Base-by-base conservation (phyloP, 2,329 filamentous ascomycete species). In the Talaromyces pinophilus region DNA sequence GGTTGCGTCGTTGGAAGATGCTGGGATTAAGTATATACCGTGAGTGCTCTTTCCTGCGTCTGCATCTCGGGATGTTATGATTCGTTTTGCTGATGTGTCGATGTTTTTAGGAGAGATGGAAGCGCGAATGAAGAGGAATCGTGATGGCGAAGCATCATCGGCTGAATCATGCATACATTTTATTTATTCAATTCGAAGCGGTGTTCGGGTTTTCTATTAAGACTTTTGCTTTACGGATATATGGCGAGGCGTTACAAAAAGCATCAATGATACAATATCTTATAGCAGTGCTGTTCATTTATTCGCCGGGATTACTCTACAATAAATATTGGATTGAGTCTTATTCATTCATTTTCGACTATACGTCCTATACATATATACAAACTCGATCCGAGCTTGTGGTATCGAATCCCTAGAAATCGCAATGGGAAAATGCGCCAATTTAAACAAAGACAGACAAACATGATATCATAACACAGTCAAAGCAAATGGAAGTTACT, bases 11-110 rank as follows among this genome's bases (percentile, higher is more conserved):
- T 79, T 86, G 38, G 86, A 88, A 76, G 85, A 84, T 71, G 83
- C 85, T 7, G 87, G 87, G 17, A 80, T 88, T 60, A 85, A 84
- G 74, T 89, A 88, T 71, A 83, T 88, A 52, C 86, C 87, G 82
- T 84, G 76, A 71, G 83, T 76, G 17, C 40, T 50, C 63, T 38
- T 10, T 22, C 15, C 5, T 4, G 46, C 22, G 40, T 33, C 50
- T 63, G 19, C 19, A 30, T 52, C 22, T 15, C 8, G 25, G 2
- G 17, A 22, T 30, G 13, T 59, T 25, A n/a, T 22, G 22, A 44
- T 44, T 19, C 4, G 3, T n/a, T 46, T 25, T 28, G 1, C 62
- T 64, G 6, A 64, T 30, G 15, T 40, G 33, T 70, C 55, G 5
- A 13, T 25, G 10, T 19, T 15, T 60, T 44, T 52, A 81, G 79